Conservation (phyloP, 140 eudicot genomes). For the Senecio squalidus region DNA sequence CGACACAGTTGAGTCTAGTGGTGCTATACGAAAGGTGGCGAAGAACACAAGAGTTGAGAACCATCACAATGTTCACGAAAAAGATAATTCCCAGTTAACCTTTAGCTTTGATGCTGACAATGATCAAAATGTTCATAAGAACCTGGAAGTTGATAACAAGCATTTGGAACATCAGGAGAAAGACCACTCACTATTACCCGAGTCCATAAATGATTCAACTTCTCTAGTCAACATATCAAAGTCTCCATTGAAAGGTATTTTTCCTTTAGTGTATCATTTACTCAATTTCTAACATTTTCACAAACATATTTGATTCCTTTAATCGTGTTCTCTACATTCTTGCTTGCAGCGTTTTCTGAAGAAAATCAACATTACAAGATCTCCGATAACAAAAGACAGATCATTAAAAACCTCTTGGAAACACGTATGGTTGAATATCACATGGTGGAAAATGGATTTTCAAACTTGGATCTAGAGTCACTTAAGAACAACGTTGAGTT, state of each 20-base stretch:
- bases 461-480: conserved; percentile 23
- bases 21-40: neutral
- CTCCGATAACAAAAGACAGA: conserved; percentile 1
- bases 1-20: conserved; percentile 5
- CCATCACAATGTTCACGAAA: conserved; percentile 2
- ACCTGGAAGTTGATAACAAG: neutral
- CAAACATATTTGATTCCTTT: no score
- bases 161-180: conserved; percentile 10
- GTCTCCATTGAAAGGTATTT: conserved; percentile 31
- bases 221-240: conserved; percentile 16
- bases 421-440: neutral
- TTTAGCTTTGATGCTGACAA: neutral
- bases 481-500: conserved; percentile 36
- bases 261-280: neutral
- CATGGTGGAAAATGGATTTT: neutral
- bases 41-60: conserved; percentile 15
- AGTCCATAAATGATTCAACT: conserved; percentile 7
- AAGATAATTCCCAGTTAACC: conserved; percentile 4
- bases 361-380: neutral
- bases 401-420: neutral
- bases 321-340: conserved; percentile 12
- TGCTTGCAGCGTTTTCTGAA: conserved; percentile 16
- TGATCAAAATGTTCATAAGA: neutral
- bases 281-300: no score
- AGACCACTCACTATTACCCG: neutral